Base-by-base conservation (phyloP, 169 alveolate species). In the Plasmodium malariae region DNA sequence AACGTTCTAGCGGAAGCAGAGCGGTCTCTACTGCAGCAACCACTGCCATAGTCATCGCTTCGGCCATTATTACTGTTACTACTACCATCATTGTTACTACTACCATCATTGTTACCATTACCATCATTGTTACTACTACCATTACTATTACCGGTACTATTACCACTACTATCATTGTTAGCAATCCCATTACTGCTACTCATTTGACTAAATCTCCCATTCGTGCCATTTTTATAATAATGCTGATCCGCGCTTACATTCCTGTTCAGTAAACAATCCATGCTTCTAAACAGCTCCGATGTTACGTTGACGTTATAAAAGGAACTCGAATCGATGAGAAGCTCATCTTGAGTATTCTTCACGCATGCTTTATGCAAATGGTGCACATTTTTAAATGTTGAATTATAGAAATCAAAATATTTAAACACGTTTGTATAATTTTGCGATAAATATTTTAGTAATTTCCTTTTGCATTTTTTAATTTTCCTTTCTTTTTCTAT, bases 361-460 rank as follows among this genome's bases (percentile, higher is more conserved):
- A 30, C 28, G 65, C 83, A 80, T 65, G 54, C 6, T 5, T 57
- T 80, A 80, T 65, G 70, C 28, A 80, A 49, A 26, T 51, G 45
- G 2, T 51, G n/a, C 3, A 48, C 4, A 80, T 65, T 80, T 24
- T 34, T 80, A 40, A 80, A 65, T 11, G 43, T 3, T 3, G n/a
- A 21, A 7, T 63, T 80, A 9, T 14, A 12, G 34, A 36, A 49
- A 70, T 80, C 65, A 40, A 80, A 80, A 19, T 49, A 36, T 1
- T 67, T 19, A 65, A 80, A 59, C 19, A 80, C 30, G 37, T 80
- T 48, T 1, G 70, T 24, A 54, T 80, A 34, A 36, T 40, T 65
- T 65, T 80, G 62, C 1, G 83, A 67, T 57, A 80, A 65, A 69
- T 45, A 80, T 14, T 19, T 80, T 26, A 80, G 32, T 32, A 80